Percentiles rank a stretch among this genome's conserved stretches.
These are phyloP conservation scores for Nigrospora sphaerica DNA, from an alignment of 2,329 filamentous ascomycete species.

Conservation along the genomic window DNA sequence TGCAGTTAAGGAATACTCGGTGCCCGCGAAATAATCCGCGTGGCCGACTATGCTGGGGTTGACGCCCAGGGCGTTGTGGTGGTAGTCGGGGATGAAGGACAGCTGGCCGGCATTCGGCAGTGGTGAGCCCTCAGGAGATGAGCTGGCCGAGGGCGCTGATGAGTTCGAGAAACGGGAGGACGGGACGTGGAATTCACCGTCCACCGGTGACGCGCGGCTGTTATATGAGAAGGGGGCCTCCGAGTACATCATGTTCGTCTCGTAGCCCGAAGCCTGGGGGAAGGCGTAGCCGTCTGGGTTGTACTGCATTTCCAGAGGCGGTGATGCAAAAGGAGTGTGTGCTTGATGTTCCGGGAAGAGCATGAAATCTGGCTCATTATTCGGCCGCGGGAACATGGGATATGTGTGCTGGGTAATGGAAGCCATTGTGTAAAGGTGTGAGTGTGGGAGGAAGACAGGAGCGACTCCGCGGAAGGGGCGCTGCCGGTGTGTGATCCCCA, in stretches of 20 bases:
- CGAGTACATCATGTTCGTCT: conserved; percentile 37
- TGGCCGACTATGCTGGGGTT: conserved; percentile 57
- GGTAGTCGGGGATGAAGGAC: conserved; percentile 53
- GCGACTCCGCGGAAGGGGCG: too few species aligned
- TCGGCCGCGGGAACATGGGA: conserved; percentile 21
- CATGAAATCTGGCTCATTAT: conserved; percentile 23
- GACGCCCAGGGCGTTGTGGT: conserved; percentile 45
- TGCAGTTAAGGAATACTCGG: conserved; percentile 48
- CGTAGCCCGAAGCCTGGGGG: conserved; percentile 36
- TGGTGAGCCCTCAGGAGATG: conserved; percentile 61
- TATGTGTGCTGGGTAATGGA: conserved; percentile 19
- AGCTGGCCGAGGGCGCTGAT: conserved; percentile 56
- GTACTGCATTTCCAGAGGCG: conserved; percentile 38
- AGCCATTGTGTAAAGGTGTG: conserved; percentile 13
- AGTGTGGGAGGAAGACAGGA: not conserved
- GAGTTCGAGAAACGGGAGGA: conserved; percentile 54
- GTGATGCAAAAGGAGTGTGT: conserved; percentile 18
- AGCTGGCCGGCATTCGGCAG: conserved; percentile 53
- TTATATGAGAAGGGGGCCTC: conserved; percentile 39
- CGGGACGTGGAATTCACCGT: conserved; percentile 40
- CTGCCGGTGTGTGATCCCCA: too few species aligned
- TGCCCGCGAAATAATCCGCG: conserved; percentile 42
- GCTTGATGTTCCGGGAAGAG: conserved; percentile 19
- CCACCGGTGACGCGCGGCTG: conserved; percentile 42
- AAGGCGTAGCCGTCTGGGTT: conserved; percentile 38